Evolutionary conservation across 2,329 filamentous ascomycete species (phyloP).

Genomic region (Penicillium sp.): DNA sequence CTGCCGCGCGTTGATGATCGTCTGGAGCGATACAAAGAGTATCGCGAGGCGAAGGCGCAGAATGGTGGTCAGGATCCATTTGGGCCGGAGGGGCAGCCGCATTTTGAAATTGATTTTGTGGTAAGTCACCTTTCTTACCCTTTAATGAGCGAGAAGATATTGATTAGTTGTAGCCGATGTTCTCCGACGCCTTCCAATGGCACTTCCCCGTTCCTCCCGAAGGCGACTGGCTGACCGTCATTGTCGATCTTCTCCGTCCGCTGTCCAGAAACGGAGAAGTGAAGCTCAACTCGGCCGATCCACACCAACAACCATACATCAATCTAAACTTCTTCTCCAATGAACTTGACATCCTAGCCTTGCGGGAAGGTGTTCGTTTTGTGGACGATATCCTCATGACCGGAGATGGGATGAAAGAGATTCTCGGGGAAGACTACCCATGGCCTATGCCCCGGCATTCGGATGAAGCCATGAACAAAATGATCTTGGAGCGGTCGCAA

Average conservation of each 20-base stretch:
- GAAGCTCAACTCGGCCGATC: slow-evolving; percentile 33
- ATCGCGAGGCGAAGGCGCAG: no score
- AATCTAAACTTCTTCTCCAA: slow-evolving; percentile 42
- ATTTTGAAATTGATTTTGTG: no score
- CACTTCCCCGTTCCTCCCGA: slow-evolving; percentile 34
- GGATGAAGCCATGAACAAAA: slow-evolving; percentile 48
- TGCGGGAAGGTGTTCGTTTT: slow-evolving; percentile 51
- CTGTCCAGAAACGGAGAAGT: slow-evolving; percentile 38
- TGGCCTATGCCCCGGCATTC: slow-evolving; percentile 50
- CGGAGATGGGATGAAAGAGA: slow-evolving; percentile 45
- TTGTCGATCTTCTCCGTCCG: slow-evolving; percentile 43
- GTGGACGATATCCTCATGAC: slow-evolving; percentile 46
- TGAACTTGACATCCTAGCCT: slow-evolving; percentile 45
- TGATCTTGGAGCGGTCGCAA: slow-evolving; percentile 49
- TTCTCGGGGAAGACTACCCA: slow-evolving; percentile 42
- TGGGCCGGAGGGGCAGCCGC: no score
- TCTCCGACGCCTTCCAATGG: slow-evolving; percentile 44
- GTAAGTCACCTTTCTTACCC: no score
- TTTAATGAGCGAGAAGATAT: no score
- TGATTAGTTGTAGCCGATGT: no score
- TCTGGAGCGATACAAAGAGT: no score
- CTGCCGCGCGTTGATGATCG: no score
- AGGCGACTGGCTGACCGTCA: slow-evolving; percentile 48
- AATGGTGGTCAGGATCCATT: no score
- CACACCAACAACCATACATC: slow-evolving; percentile 31